Evolutionary conservation across 2,329 filamentous ascomycete species (phyloP), one percentile per base, ranked within the genome.

Genomic region (Coniochaeta hoffmannii): DNA sequence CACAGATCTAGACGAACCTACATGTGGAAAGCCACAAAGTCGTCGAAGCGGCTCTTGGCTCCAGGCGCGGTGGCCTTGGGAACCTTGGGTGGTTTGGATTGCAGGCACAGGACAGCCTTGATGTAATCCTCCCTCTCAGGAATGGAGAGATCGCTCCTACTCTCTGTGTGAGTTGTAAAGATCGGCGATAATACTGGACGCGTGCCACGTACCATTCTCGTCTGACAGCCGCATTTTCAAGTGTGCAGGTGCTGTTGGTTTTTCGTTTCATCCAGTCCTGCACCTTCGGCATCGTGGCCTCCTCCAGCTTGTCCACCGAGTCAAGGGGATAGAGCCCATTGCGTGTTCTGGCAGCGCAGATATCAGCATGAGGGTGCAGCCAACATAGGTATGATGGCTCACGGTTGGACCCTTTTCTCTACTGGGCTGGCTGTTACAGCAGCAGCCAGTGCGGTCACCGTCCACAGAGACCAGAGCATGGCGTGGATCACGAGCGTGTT

Each of bases 121-220:
- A 61, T 58, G 53, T 69, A 68, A 32, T 67, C 65, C 38, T 66
- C 60, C 53, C 66, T 61, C 56, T 62, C 55, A 8, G 51, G 38
- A 9, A 64, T 61, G 26, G 59, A 59, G n/a, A 69, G 59, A 44
- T 69, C 65, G 28, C 64, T 66, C 67, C 66, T 68, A 34, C 54
- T 15, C 35, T 34, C 1, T 24, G 53, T 50, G 19, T n/a, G n/a
- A n/a, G n/a, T n/a, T n/a, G n/a, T n/a, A n/a, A n/a, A 50, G 44
- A 7, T 15, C 24, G 44, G 24, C 17, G 19, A 50, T 15, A 24
- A 10, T 22, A 8, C 44, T 5, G 26, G 7, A 24, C 8, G 24
- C 44, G 19, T 15, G 24, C 7, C 62, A 60, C 65, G 19, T 11
- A 67, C 66, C 66, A 68, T 58, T 68, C 66, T 46, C 58, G 58